phyloP scores from a whole-genome alignment of 345 rosid species.

The Sisymbrium altissimum region DNA sequence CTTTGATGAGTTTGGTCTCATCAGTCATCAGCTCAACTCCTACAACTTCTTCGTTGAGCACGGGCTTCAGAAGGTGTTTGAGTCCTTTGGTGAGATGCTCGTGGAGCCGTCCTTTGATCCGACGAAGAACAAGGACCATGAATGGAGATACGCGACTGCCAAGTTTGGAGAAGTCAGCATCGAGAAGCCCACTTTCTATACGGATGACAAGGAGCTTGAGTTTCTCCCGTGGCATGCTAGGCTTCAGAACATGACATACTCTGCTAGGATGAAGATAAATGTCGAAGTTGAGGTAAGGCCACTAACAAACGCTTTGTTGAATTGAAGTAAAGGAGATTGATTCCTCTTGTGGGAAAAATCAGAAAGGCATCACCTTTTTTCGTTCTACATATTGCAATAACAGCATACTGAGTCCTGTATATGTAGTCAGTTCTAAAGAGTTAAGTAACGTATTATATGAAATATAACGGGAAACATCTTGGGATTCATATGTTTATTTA shows the following conservation, averaged over 20 bases:
- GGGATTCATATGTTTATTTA: neutral
- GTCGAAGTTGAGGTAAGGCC: conserved; percentile 62
- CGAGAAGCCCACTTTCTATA: conserved; percentile 49
- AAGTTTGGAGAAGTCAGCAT: conserved; percentile 44
- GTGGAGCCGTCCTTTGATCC: conserved; percentile 73
- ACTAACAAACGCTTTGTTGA: neutral
- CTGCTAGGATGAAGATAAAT: conserved; percentile 61
- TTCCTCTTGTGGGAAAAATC: neutral
- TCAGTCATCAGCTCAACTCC: conserved; percentile 83
- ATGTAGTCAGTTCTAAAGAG: neutral
- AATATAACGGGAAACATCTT: neutral
- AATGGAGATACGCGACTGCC: conserved; percentile 51
- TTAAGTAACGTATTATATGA: neutral
- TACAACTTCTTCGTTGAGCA: conserved; percentile 60
- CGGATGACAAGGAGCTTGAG: conserved; percentile 37
- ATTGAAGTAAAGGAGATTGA: too few species aligned
- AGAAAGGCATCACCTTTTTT: neutral
- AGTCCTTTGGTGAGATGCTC: conserved; percentile 58
- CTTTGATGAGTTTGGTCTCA: conserved; percentile 64
- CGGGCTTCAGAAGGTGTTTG: conserved; percentile 63
- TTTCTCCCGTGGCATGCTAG: conserved; percentile 75
- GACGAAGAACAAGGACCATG: conserved; percentile 59
- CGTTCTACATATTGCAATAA: neutral
- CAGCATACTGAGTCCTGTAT: neutral
- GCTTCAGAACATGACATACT: conserved; percentile 92